Evolutionary conservation across 345 rosid species (phyloP), one percentile per base, ranked within the genome.

Genomic region (Euphorbia peplus): DNA sequence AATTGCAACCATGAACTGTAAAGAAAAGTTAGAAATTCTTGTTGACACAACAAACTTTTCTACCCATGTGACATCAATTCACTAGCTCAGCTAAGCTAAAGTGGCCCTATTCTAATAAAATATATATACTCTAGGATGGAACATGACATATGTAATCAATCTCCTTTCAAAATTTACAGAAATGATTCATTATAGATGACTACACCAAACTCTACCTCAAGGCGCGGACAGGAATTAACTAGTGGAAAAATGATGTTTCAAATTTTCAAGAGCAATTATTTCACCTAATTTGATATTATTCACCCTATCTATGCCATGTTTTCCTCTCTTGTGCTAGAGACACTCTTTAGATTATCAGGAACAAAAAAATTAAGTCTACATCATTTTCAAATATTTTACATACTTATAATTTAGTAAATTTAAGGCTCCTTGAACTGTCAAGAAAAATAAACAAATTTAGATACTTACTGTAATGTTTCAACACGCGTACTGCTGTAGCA

Each of bases 401-500:
- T 14, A 5, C 22, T 4, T 4, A 47, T 42, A 63, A 63, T 8
- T 25, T 10, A 10, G 11, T 15, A 42, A 42, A 25, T 5, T 32
- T 47, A 59, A 12, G 9, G 14, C 0, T 29, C 28, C 9, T 28
- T 47, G 35, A 57, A 22, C 57, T 29, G 24, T 18, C 28, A 37
- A 19, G 63, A 30, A 26, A 54, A 21, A 26, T 16, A 11, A n/a
- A 9, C 1, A 30, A 46, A 59, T 46, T 37, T 5, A 37, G 6
- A 52, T 37, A 75, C 97, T 81, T 83, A 91, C 99, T 76, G 73
- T 95, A 90, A 4, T 85, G 91, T 24, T 84, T 83, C 76, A 95
- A 72, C 7, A 91, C 92, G 73, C 91, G 85, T 5, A 91, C 93
- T n/a, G 99, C 99, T 53, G 90, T 79, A 2, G 98, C 84, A 77